Evolutionary conservation across 1,139 yeast species (phyloP).

Genomic region (Pichia norvegensis): DNA sequence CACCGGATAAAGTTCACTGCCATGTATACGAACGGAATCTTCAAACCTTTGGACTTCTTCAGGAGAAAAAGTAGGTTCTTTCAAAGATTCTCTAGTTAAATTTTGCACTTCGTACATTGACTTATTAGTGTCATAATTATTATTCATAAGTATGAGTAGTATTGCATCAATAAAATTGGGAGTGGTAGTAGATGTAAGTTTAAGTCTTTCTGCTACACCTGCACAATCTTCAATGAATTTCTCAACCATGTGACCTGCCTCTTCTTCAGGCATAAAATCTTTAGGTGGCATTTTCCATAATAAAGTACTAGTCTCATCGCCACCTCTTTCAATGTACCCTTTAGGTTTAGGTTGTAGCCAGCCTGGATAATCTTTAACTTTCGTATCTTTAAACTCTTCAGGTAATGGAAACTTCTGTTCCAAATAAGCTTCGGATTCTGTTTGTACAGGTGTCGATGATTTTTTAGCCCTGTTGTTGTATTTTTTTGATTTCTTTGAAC

Average conservation of each 20-base stretch:
- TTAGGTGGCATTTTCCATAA: slow-evolving; percentile 51
- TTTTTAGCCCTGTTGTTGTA: slow-evolving; percentile 14
- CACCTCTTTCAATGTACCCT: slow-evolving; percentile 85
- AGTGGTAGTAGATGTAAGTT: slow-evolving; percentile 38
- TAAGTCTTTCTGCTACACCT: slow-evolving; percentile 47
- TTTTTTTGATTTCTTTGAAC: slow-evolving; percentile 16
- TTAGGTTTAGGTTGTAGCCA: slow-evolving; percentile 77
- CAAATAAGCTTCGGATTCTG: slow-evolving; percentile 15
- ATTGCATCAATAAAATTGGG: slow-evolving; percentile 80
- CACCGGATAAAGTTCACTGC: slow-evolving; percentile 76
- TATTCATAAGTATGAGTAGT: slow-evolving; percentile 45
- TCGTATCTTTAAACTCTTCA: slow-evolving; percentile 34
- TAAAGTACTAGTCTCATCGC: slow-evolving; percentile 58
- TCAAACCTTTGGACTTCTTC: slow-evolving; percentile 68
- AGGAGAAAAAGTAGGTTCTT: slow-evolving; percentile 65
- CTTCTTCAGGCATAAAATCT: slow-evolving; percentile 11
- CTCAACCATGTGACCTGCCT: slow-evolving; percentile 37
- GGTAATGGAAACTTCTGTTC: slow-evolving; percentile 39
- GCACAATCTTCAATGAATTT: slow-evolving; percentile 47
- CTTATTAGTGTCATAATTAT: slow-evolving; percentile 40
- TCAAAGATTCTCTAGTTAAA: slow-evolving; percentile 50
- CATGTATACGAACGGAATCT: slow-evolving; percentile 62
- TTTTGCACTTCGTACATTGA: slow-evolving; percentile 37
- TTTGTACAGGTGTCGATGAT: slow-evolving; percentile 17
- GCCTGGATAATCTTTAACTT: slow-evolving; percentile 48